These are phyloP conservation scores for Vanrija humicola DNA, from an alignment of 1,284 basidiomycete genomes.

Conservation along the genomic window DNA sequence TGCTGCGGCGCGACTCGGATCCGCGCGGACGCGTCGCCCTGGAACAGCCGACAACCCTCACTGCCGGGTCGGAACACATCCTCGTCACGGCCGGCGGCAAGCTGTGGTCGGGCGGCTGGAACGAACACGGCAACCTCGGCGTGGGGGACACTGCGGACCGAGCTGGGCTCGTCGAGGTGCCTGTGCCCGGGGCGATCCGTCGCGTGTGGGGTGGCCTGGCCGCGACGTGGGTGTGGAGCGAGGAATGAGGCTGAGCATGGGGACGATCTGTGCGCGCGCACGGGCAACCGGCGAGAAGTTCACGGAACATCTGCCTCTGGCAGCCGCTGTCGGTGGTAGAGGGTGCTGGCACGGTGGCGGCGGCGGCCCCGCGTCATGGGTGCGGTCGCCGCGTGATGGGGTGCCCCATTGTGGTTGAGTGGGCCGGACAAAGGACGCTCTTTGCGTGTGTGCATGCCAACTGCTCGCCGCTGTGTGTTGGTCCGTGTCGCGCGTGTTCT, in stretches of 20 bases:
- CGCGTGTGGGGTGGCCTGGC: constrained; percentile 36
- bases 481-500: too few species aligned
- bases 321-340: too few species aligned
- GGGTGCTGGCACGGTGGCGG: too few species aligned
- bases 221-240: constrained; percentile 26
- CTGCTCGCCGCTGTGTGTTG: too few species aligned
- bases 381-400: too few species aligned
- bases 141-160: constrained; percentile 55
- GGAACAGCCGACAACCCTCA: constrained; percentile 31
- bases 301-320: too few species aligned
- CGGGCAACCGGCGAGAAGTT: too few species aligned
- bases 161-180: constrained; percentile 51
- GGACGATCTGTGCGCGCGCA: too few species aligned
- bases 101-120: constrained; percentile 90
- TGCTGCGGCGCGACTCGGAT: constrained; percentile 38
- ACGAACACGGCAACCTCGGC: constrained; percentile 89
- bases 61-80: constrained; percentile 78
- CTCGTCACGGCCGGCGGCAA: constrained; percentile 45
- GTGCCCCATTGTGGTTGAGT: too few species aligned
- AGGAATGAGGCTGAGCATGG: constrained; percentile 4
- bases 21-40: constrained; percentile 3
- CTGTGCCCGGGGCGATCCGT: constrained; percentile 7
- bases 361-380: too few species aligned
- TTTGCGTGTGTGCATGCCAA: too few species aligned
- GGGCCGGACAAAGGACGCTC: too few species aligned